Evolutionary conservation across 2,329 filamentous ascomycete genomes (phyloP).

Genomic region (Botrytis elliptica): DNA sequence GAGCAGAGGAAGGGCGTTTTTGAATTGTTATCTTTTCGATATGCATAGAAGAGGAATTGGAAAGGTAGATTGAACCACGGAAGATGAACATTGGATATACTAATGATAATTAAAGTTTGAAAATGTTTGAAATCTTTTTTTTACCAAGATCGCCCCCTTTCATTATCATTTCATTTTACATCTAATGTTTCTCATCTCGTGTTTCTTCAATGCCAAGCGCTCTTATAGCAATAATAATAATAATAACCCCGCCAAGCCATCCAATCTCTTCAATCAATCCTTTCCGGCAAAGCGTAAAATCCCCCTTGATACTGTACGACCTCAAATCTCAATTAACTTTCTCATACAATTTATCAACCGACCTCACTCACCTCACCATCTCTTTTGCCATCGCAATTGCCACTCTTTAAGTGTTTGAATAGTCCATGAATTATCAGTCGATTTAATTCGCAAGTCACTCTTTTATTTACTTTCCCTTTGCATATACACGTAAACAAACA

Average conservation of each 20-base stretch:
- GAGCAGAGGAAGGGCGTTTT: constrained; percentile 7
- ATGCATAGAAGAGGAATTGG: neutral
- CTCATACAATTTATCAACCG: neutral
- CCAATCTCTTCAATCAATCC: constrained; percentile 10
- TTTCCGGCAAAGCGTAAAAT: constrained; percentile 6
- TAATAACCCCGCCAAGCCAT: constrained; percentile 17
- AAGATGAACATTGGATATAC: neutral
- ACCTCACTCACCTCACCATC: constrained; percentile 4
- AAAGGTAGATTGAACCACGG: neutral
- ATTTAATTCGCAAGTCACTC: neutral
- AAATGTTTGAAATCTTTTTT: neutral
- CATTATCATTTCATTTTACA: neutral
- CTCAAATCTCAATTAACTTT: constrained; percentile 6
- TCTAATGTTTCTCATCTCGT: neutral
- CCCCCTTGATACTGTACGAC: constrained; percentile 5
- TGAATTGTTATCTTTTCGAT: neutral
- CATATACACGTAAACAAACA: neutral
- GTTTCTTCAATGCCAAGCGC: constrained; percentile 9
- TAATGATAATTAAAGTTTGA: constrained; percentile 8
- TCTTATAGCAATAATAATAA: neutral
- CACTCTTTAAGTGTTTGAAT: neutral
- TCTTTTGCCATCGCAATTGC: neutral
- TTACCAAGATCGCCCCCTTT: neutral
- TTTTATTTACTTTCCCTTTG: neutral
- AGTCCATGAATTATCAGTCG: neutral